Evolutionary conservation across 2,329 filamentous ascomycete species (phyloP).

Genomic region (Nectriaceae sp.): DNA sequence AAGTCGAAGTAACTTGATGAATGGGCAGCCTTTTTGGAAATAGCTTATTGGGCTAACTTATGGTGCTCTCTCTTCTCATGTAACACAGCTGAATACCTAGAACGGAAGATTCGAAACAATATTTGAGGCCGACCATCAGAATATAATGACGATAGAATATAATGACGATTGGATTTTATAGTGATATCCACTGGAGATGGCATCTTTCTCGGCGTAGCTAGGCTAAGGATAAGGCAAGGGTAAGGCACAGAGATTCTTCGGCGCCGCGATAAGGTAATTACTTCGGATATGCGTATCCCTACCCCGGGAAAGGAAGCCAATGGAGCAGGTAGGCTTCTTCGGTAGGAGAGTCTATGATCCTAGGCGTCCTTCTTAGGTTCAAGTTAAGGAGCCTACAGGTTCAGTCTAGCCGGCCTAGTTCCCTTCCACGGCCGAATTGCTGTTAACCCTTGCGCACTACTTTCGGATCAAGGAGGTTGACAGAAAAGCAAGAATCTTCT

Average conservation of each 20-base stretch:
- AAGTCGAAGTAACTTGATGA: neutral
- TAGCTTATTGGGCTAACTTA: neutral
- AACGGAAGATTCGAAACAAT: neutral
- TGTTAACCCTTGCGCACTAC: neutral
- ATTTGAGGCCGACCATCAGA: neutral
- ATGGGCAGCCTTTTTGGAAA: neutral
- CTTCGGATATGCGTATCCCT: neutral
- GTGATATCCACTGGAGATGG: neutral
- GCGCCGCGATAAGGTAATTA: neutral
- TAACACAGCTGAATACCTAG: neutral
- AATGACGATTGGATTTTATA: neutral
- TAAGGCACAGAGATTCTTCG: neutral
- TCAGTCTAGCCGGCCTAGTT: neutral
- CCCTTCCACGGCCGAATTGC: neutral
- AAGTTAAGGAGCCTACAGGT: neutral
- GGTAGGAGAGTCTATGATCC: neutral
- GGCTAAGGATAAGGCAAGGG: neutral
- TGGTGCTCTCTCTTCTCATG: neutral
- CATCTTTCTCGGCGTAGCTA: neutral
- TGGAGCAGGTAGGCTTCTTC: neutral
- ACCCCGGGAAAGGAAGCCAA: neutral
- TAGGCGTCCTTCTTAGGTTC: neutral
- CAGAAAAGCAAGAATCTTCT: neutral
- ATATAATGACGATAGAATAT: neutral
- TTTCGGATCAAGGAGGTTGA: neutral